Evolutionary conservation across 768 basidiomycete species (phyloP), one percentile per base, ranked within the genome.

Genomic region (Mycena metata): DNA sequence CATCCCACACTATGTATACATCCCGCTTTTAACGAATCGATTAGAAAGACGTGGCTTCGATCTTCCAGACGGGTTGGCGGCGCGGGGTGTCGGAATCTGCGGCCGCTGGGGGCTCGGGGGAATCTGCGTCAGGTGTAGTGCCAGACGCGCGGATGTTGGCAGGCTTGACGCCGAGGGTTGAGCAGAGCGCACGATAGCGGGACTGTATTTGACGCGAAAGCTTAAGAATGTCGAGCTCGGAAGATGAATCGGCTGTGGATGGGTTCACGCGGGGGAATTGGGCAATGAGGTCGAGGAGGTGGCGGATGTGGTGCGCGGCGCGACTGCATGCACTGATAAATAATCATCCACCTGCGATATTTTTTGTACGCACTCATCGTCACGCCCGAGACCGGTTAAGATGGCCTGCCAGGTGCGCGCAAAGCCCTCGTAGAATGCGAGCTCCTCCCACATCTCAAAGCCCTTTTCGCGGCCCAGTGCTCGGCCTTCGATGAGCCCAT

Each of bases 401-500:
- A 93, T 79, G 2, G 83, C 82, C 66, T 81, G 78, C 94, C 94
- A 98, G 62, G 90, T 86, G 61, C 74, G 69, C 3, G 95, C 95
- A 72, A 92, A 92, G 7, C 96, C 97, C 73, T 96, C 88, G 77
- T 96, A 96, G 74, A 91, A 98, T 2, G 94, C 96, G 15, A 99
- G 86, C 78, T 99, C 97, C 78, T 98, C 96, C 96, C 96, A 98
- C 80, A 98, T 90, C 79, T 97, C 96, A 78, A 91, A 98, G 0
- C 93, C 94, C 73, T 97, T 96, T 73, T 95, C 92, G 61, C 90
- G 86, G 2, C 96, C 97, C 19, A 98, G 85, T 0, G 92, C 91
- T 16, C 96, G 85, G 11, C 97, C 97, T 78, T 99, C 96, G 68
- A 96, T 95, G 26, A 94, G 79, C 2, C 97, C 96, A 73, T 97